These are phyloP conservation scores for Penicillium riverlandense DNA, from an alignment of 495 filamentous ascomycete species.

Conservation along the genomic window DNA sequence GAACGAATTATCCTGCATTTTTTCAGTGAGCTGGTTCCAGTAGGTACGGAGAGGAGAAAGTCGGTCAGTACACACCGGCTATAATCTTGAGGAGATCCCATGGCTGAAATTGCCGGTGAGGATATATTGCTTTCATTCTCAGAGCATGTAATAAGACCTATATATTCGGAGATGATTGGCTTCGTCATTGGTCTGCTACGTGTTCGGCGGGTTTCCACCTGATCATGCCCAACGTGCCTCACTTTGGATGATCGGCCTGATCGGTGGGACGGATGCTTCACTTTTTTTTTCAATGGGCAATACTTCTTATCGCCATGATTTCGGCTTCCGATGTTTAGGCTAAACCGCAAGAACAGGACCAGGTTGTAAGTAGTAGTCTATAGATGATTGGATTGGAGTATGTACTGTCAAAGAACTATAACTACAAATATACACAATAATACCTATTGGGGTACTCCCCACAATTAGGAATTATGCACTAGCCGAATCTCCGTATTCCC, in stretches of 20 bases:
- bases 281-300: no score
- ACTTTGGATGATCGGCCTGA: no score
- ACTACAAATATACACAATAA: background rate
- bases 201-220: conserved; percentile 25
- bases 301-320: no score
- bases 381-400: background rate
- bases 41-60: background rate
- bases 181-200: conserved; percentile 25
- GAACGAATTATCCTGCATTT: conserved; percentile 33
- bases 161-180: conserved; percentile 13
- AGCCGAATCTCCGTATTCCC: conserved; percentile 58
- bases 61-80: conserved; percentile 22
- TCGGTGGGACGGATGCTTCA: no score
- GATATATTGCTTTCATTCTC: no score
- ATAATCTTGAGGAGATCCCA: conserved; percentile 25
- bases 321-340: no score
- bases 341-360: no score
- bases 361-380: no score
- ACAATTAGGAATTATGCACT: conserved; percentile 38
- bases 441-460: background rate
- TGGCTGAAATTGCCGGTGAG: background rate
- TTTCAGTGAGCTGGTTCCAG: background rate
- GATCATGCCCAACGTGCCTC: conserved; percentile 6
- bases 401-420: background rate
- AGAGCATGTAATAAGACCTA: background rate